Base-by-base conservation (phyloP, 768 basidiomycete genomes). In the Podaxis rugospora region DNA sequence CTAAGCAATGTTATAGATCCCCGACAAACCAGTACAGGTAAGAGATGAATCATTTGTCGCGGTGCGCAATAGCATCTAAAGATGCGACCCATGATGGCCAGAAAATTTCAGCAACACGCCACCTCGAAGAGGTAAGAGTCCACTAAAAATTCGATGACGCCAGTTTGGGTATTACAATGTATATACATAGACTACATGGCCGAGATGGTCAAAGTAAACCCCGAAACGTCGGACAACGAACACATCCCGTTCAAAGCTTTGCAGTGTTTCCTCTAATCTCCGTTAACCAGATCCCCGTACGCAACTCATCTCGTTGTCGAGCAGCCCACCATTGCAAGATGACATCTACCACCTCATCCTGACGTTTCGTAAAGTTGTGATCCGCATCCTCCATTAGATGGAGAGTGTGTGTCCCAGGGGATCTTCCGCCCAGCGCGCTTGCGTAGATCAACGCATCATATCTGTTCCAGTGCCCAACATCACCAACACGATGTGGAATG, bases 391-490 rank as follows among this genome's bases (percentile, higher is more conserved):
- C 92, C 40, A 91, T 73, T 25, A 88, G 74, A 67, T 87, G 81
- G 25, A 93, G 75, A 16, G 77, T 86, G 68, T 92, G 89, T 5
- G 88, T 90, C 51, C 90, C 92, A 21, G 86, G 82, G 13, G 66
- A 66, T 59, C 89, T 79, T 35, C 71, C 66, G 32, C 85, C 80
- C 50, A 90, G 76, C 1, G 83, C 83, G 14, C 81, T 77, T 1
- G 87, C 81, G 60, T 90, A 92, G 44, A 92, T 86, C 63, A 86
- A 59, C 0, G 85, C 88, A 67, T 93, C 90, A 67, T 85, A 88
- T 49, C 89, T 92, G 66, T 23, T 49, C 32, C 32, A 9, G 32
- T 32, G 1, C 32, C 32, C 27, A 42, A 4, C 62, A 49, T n/a
- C 27, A 57, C 36, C 27, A 53, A 18, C 32, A 59, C 14, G 13